Base-by-base conservation (phyloP, 495 filamentous ascomycete species). In the Umbilicaria muhlenbergii region DNA sequence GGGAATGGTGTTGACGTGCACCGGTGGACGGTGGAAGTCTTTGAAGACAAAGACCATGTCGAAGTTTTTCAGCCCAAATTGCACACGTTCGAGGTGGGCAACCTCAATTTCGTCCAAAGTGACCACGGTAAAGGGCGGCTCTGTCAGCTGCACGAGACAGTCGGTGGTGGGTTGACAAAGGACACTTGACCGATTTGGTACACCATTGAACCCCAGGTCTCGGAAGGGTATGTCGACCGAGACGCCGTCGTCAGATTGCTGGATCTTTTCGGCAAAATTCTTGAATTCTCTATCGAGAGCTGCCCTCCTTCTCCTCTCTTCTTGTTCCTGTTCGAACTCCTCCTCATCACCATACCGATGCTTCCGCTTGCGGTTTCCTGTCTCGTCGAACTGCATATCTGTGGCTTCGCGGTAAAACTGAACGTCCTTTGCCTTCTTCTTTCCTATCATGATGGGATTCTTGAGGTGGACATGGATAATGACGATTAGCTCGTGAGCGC, bases 291-390 rank as follows among this genome's bases (percentile, higher is more conserved):
- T 84, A 58, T 99, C 89, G 32, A 99, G 75, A 28, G 81, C 80
- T n/a, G 86, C 86, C 31, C 91, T 70, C 18, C 88, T 77, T 48
- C 89, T 74, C 54, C 92, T 77, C 58, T 99, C 92, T 59, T 99
- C 89, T 62, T 99, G 92, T 56, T 99, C 92, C 19, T 86, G 84
- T 58, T 96, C 92, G 47, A 96, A 96, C 58, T 99, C 92, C 54
- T 99, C 92, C 58, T 99, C 92, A 50, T 99, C 92, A 34, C 91
- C 92, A 58, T 92, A 96, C n/a, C 88, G 80, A 57, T 95, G 91
- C 65, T 94, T 94, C 39, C 92, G 81, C 63, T 95, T 94, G 37
- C 92, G 75, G 58, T 95, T 96, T 46, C 92, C 92, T 32, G 92
- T 99, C 65, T 99, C 92, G 57, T 99, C 92, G 52, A 99, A 96